A percentile compares a stretch with the other conserved stretches of the same genome.
phyloP scores from a whole-genome alignment of 306 rosid species.

The Cyclanthera cordifolia region DNA sequence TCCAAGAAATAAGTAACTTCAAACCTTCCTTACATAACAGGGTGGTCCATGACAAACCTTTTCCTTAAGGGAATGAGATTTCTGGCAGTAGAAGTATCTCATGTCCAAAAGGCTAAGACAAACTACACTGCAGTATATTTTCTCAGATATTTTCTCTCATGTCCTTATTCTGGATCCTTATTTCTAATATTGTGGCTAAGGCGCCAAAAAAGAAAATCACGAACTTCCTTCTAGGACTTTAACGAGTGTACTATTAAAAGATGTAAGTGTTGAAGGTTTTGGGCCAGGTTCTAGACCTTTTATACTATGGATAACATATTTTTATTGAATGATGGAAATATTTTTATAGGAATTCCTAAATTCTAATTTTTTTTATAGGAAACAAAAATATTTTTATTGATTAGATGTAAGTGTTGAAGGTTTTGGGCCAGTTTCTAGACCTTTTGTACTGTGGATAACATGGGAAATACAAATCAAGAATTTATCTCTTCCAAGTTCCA shows the following conservation, averaged over 20 bases:
- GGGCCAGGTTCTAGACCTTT: too few relatives aligned
- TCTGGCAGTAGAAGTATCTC: background rate
- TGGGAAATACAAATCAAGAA: too few relatives aligned
- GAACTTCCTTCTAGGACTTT: background rate
- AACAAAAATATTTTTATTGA: too few relatives aligned
- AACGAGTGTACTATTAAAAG: background rate
- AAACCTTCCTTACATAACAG: background rate
- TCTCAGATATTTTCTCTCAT: background rate
- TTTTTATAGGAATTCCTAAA: too few relatives aligned
- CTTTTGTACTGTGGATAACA: too few relatives aligned
- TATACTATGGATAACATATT: too few relatives aligned
- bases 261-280: too few relatives aligned
- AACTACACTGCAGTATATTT: background rate
- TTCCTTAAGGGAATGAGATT: background rate
- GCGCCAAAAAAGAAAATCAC: background rate
- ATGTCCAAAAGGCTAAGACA: background rate
- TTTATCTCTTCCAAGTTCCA: too few relatives aligned
- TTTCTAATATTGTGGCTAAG: background rate
- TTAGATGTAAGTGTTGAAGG: too few relatives aligned
- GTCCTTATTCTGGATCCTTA: background rate
- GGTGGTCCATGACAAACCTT: background rate
- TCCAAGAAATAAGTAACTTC: background rate
- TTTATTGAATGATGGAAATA: too few relatives aligned
- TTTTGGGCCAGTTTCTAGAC: too few relatives aligned
- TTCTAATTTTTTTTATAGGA: too few relatives aligned